These are phyloP conservation scores for Calamus simplicifolius DNA, from an alignment of 176 grass and related monocot species.

Conservation along the genomic window DNA sequence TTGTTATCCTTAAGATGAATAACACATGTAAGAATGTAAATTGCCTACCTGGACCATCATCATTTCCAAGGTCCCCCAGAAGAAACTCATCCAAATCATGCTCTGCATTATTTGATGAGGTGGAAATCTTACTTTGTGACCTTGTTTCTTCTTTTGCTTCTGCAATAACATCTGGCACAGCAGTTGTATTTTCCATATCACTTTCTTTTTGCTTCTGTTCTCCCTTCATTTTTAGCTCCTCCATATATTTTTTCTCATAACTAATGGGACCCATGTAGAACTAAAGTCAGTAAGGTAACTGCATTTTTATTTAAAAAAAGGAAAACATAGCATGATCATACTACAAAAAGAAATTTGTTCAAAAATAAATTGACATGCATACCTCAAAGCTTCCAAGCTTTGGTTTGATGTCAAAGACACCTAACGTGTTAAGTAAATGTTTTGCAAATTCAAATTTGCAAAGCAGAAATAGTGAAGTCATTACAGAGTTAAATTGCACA, in stretches of 20 bases:
- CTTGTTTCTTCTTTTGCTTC: slow-evolving; percentile 52
- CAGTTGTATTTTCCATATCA: slow-evolving; percentile 35
- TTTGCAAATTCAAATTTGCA: too few species aligned
- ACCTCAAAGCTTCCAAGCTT: too few species aligned
- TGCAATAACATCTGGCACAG: slow-evolving; percentile 22
- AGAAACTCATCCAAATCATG: slow-evolving; percentile 93
- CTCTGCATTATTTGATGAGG: slow-evolving; percentile 59
- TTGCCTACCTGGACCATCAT: slow-evolving; percentile 59
- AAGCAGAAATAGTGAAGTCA: too few species aligned
- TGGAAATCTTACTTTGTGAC: slow-evolving; percentile 56
- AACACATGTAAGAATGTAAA: neutral
- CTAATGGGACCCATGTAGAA: slow-evolving; percentile 22
- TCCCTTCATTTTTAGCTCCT: slow-evolving; percentile 67
- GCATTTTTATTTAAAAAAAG: too few species aligned
- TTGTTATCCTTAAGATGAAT: too few species aligned
- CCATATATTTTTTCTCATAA: slow-evolving; percentile 76
- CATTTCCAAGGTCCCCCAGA: slow-evolving; percentile 82
- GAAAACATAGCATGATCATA: too few species aligned
- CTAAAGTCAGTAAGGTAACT: neutral
- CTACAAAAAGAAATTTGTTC: too few species aligned
- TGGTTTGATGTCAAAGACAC: too few species aligned
- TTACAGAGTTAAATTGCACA: too few species aligned
- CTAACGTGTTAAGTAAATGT: too few species aligned
- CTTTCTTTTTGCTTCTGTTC: slow-evolving; percentile 46
- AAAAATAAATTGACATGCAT: too few species aligned